Percentiles rank a stretch among this genome's conserved stretches.
Conservation (phyloP, 148 eudicot genomes). For the Pouteria glomerata region DNA sequence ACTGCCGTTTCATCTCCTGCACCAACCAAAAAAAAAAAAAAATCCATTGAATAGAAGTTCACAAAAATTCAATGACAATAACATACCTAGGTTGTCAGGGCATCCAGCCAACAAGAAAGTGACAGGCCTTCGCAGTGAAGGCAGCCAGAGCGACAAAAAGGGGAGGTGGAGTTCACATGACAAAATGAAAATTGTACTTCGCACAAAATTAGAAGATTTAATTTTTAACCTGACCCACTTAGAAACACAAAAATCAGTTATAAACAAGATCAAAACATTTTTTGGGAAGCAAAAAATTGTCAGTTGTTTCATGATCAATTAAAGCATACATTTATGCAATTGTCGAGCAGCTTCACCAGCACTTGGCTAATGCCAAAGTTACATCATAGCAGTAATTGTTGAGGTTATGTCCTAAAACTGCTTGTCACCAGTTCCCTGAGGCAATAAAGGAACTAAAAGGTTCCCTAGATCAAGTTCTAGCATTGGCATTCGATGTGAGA, state of each 20-base stretch:
- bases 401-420: background rate
- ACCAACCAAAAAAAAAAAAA: slow-evolving; percentile 16
- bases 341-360: background rate
- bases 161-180: background rate
- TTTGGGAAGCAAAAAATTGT: background rate
- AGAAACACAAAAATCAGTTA: background rate
- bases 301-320: background rate
- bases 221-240: background rate
- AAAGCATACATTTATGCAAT: background rate
- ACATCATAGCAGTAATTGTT: background rate
- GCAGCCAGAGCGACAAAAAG: background rate
- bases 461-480: background rate
- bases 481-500: background rate
- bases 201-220: background rate
- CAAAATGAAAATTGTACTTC: background rate
- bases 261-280: background rate
- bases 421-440: background rate
- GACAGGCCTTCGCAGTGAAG: background rate
- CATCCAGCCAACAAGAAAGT: background rate
- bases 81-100: background rate
- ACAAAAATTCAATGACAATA: background rate
- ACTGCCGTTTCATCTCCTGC: slow-evolving; percentile 89
- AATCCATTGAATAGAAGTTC: slow-evolving; percentile 11
- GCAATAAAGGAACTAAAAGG: background rate
- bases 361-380: background rate